Evolutionary conservation across 2,329 filamentous ascomycete genomes (phyloP), one percentile per base, ranked within the genome.

Genomic region (Acarospora socialis): DNA sequence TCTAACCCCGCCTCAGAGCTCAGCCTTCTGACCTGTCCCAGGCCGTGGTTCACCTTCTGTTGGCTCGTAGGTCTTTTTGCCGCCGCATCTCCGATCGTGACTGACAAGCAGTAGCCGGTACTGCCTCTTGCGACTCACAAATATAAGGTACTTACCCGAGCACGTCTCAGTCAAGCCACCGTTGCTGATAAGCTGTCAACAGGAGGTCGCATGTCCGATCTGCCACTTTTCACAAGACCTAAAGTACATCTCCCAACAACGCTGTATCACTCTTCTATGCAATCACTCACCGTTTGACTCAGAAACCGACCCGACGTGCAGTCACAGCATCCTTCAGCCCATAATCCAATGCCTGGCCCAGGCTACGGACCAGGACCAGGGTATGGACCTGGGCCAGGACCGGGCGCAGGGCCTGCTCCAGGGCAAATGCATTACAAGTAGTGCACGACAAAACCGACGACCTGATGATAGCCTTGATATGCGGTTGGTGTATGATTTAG

Each of bases 1-100:
- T n/a, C n/a, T n/a, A n/a, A 21, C 12, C 10, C 20, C 25, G 16
- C 12, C 10, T 25, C 7, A 6, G 15, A 7, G 27, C 22, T 10
- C 21, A 25, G 9, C 28, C 7, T 12, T 9, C 35, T 14, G 15
- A 14, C 9, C 16, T 12, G 3, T 27, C 19, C 12, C 17, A 57
- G 54, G 54, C 56, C 58, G 2, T 62, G 55, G 43, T 61, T 62
- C 34, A 62, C 59, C 14, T 38, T 62, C 27, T 62, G 59, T 47
- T 62, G 59, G 30, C 40, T 62, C 18, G 46, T 49, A 44, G 30
- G 44, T 16, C n/a, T n/a, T n/a, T 20, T 22, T 34, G 17, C 35
- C 30, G 22, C 10, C 14, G 16, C 17, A 15, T 21, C 39, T 54
- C 55, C 47, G 42, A 53, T 14, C 16, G 15, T 17, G 14, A 7